Evolutionary conservation across 2,329 filamentous ascomycete species (phyloP).

Genomic region (Davidsoniella virescens): DNA sequence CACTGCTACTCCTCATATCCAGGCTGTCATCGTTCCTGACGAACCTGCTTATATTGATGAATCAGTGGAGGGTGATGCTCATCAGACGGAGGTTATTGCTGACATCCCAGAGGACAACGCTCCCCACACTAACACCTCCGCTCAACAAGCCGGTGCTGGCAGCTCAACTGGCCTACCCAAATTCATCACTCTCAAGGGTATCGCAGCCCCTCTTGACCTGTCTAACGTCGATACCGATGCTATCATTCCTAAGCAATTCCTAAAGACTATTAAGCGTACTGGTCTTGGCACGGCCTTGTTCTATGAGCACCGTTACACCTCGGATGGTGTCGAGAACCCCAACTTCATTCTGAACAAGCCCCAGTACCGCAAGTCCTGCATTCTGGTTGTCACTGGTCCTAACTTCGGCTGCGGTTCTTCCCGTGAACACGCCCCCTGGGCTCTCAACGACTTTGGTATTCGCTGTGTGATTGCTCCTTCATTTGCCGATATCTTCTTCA

Average conservation of each 20-base stretch:
- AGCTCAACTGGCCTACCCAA: slow-evolving; percentile 55
- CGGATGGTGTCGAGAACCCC: slow-evolving; percentile 57
- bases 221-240: slow-evolving; percentile 96
- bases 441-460: slow-evolving; percentile 90
- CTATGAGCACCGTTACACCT: slow-evolving; percentile 63
- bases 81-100: slow-evolving; percentile 34
- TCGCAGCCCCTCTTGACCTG: slow-evolving; percentile 73
- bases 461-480: slow-evolving; percentile 82
- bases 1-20: slow-evolving; percentile 42
- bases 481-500: slow-evolving; percentile 72
- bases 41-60: slow-evolving; percentile 36
- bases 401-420: slow-evolving; percentile 94
- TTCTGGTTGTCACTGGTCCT: slow-evolving; percentile 74
- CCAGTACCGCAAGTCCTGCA: slow-evolving; percentile 70
- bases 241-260: slow-evolving; percentile 97
- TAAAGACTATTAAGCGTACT: slow-evolving; percentile 97
- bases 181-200: slow-evolving; percentile 70
- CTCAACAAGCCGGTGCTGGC: slow-evolving; percentile 25
- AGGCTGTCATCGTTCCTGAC: slow-evolving; percentile 29
- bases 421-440: slow-evolving; percentile 94
- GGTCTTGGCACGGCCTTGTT: slow-evolving; percentile 82
- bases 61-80: slow-evolving; percentile 32
- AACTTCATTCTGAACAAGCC: slow-evolving; percentile 83
- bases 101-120: slow-evolving; percentile 48
- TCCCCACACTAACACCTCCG: slow-evolving; percentile 47